Evolutionary conservation across 257 asterid genomes (phyloP).

Genomic region (Asclepias syriaca): DNA sequence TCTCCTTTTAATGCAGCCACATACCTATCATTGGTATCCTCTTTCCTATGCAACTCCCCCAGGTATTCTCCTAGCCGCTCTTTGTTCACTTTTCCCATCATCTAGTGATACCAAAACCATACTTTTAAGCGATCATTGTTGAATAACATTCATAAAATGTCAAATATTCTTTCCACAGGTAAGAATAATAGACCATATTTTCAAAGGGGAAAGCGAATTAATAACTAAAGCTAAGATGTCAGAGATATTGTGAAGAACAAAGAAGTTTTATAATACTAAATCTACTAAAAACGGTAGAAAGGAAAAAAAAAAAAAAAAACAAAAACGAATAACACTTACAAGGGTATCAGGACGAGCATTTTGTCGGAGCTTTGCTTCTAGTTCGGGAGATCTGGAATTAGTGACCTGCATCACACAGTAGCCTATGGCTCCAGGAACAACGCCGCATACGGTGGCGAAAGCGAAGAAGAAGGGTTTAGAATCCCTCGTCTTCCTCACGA

Average conservation of each 20-base stretch:
- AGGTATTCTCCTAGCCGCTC: slow-evolving; percentile 88
- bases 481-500: slow-evolving; percentile 70
- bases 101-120: slow-evolving; percentile 30
- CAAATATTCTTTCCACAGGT: too few species aligned
- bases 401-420: slow-evolving; percentile 77
- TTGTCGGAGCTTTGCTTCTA: slow-evolving; percentile 80
- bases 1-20: slow-evolving; percentile 90
- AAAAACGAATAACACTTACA: slow-evolving; percentile 25
- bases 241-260: neutral
- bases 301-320: neutral
- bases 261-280: neutral
- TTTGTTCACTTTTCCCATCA: slow-evolving; percentile 87
- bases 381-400: slow-evolving; percentile 55
- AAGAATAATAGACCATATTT: too few species aligned
- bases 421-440: slow-evolving; percentile 78
- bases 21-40: slow-evolving; percentile 85
- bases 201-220: too few species aligned
- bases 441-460: slow-evolving; percentile 91
- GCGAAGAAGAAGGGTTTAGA: slow-evolving; percentile 77
- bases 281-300: too few species aligned
- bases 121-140: neutral
- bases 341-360: slow-evolving; percentile 71
- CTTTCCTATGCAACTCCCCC: slow-evolving; percentile 79
- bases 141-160: too few species aligned
- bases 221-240: too few species aligned